Evolutionary conservation across 2,329 filamentous ascomycete genomes (phyloP), one percentile per base, ranked within the genome.

Genomic region (Fusarium nelsonii): DNA sequence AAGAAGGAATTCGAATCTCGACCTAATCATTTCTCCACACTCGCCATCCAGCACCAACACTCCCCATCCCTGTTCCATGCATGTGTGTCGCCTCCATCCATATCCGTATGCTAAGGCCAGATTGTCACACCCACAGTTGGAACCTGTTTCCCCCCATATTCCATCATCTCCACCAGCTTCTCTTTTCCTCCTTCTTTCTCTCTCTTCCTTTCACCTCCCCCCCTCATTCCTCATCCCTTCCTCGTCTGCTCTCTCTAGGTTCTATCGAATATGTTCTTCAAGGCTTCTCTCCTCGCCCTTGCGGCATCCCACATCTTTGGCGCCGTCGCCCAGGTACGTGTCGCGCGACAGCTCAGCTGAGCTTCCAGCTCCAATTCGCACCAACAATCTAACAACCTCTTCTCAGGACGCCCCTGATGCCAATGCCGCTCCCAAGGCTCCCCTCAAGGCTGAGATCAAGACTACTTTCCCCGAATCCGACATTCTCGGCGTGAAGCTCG

Each of bases 401-500:
- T 15, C 14, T 0, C 34, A 71, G 65, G 66, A 70, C 56, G 68
- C 65, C 26, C 50, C 69, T 49, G 63, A 70, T 7, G 58, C 70
- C 58, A 74, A 63, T 46, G 65, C 72, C 41, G 65, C 70, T 30
- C 66, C 74, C 48, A 71, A 73, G 52, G 62, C 68, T 39, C 72
- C 58, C 30, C 72, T 91, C 75, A 88, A 89, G 68, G 89, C 92
- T 79, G 87, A 90, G 56, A 81, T 91, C 73, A 85, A 86, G 71
- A 86, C 90, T 63, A 84, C 84, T 79, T 87, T 89, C 84, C 82
- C 88, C 81, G 84, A 91, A 77, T 79, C 90, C 83, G 93, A 97
- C 84, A 90, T 97, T 81, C 96, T 97, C 74, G 96, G 95, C 75
- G 90, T 98, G 74, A 97, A 97, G 88, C 90, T 98, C 73, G 88